Conservation (phyloP, 139 green algal species). For the Closterium sp. region DNA sequence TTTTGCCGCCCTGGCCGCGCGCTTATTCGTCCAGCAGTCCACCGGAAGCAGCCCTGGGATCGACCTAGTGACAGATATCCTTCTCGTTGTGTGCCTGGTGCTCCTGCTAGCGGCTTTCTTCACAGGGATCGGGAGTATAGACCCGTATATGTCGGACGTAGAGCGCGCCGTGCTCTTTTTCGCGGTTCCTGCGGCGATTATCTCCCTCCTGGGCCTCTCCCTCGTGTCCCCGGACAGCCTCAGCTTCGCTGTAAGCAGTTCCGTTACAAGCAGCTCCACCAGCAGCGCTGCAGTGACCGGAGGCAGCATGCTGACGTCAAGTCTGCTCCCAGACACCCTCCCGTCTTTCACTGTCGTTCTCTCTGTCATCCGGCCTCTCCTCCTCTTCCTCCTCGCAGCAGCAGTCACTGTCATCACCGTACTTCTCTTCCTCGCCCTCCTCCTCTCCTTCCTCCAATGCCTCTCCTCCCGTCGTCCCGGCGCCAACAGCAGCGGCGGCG, state of each 20-base stretch:
- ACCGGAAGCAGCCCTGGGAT: not conserved
- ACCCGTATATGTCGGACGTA: constrained; percentile 12
- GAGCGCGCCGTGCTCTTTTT: constrained; percentile 2
- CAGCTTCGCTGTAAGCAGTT: not conserved
- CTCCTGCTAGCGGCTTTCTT: constrained; percentile 18
- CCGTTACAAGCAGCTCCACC: not conserved
- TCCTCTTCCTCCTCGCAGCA: not conserved
- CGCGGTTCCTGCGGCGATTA: not conserved
- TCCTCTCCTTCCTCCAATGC: not conserved
- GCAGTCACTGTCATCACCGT: not conserved
- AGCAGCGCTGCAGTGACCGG: not conserved
- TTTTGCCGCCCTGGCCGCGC: not conserved
- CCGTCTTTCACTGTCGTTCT: constrained; percentile 17
- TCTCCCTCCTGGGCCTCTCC: not conserved
- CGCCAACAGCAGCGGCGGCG: not conserved
- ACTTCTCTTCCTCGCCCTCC: constrained; percentile 7
- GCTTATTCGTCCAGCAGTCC: not conserved
- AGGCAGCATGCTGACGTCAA: not conserved
- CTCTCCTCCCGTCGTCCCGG: not conserved
- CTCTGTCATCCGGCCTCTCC: not conserved
- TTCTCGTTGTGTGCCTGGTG: not conserved
- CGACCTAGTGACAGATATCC: not conserved
- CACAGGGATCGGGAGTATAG: not conserved
- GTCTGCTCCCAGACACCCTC: constrained; percentile 11
- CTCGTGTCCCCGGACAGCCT: not conserved